Conservation (phyloP, 768 basidiomycete species). For the Psilocybe tampanensis region DNA sequence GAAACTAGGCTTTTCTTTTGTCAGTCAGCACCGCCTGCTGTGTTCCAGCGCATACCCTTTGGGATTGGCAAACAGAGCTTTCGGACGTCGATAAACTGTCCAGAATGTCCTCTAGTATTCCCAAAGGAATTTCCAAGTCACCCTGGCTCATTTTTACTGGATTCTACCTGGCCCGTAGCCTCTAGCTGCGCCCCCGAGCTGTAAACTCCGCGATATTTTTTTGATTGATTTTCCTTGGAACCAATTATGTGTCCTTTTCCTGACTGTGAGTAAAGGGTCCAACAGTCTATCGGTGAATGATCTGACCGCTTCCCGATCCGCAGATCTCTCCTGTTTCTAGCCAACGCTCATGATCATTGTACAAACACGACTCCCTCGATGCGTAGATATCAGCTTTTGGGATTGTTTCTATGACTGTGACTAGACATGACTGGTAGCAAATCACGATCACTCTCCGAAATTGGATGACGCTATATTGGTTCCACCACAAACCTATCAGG, state of each 20-base stretch:
- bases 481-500: conserved; percentile 8
- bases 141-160: conserved; percentile 5
- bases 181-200: conserved; percentile 16
- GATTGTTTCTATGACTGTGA: conserved; percentile 21
- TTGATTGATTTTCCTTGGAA: conserved; percentile 17
- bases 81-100: conserved; percentile 1
- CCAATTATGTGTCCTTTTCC: conserved; percentile 17
- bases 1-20: not conserved
- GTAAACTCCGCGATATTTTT: conserved; percentile 20
- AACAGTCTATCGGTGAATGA: conserved; percentile 23
- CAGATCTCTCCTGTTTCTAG: conserved; percentile 28
- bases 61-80: conserved; percentile 6
- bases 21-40: not conserved
- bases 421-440: conserved; percentile 23
- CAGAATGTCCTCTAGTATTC: conserved; percentile 2
- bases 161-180: not conserved
- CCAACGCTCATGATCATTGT: conserved; percentile 28
- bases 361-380: conserved; percentile 17
- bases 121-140: conserved; percentile 15
- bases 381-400: conserved; percentile 16
- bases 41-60: conserved; percentile 2
- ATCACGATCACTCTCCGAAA: conserved; percentile 21
- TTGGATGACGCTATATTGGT: conserved; percentile 20
- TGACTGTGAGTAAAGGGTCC: conserved; percentile 20
- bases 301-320: conserved; percentile 24